Base-by-base conservation (phyloP, 177 flowering plant genomes). In the Tripterygium wilfordii region DNA sequence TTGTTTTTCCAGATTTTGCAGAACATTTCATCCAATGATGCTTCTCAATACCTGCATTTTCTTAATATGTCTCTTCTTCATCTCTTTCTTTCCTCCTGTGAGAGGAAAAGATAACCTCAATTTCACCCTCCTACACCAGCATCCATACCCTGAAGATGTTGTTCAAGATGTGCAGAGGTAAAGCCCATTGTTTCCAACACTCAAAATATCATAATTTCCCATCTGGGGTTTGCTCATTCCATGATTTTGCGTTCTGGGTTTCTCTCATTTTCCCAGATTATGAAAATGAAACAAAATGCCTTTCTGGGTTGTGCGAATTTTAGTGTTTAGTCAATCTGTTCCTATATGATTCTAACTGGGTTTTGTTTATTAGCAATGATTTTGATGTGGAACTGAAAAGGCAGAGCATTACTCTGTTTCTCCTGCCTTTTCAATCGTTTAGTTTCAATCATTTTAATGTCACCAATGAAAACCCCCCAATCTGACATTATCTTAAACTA, bases 71-170 rank as follows among this genome's bases (percentile, higher is more conserved):
- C 33, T 41, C 25, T 30, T 30, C 33, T 31, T 53, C 10, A 19
- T 22, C 45, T 60, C 55, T 33, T 20, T 55, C 28, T 40, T 53
- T 42, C 21, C 54, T 16, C 30, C 49, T n/a, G 13, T 24, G 7
- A 12, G 12, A 30, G 44, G 44, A 31, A 36, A 47, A 60, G 26
- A 1, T 44, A 5, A 24, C 15, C 30, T 64, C 56, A 79, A 76
- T 51, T 73, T 79, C 52, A 61, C 82, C 30, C 76, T 79, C 28
- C 71, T 78, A 5, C 74, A 79, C 42, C 81, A 77, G 15, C 85
- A 70, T 45, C 85, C 89, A 3, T 1, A 72, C 64, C 89, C 83
- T 44, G 89, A 79, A 52, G 53, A 57, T 51, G 79, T 82, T 14
- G 83, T 42, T 58, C 70, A 56, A 25, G 62, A 77, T 36, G 67